Evolutionary conservation across 2,329 filamentous ascomycete species (phyloP).

Genomic region (Coniochaeta sp.): DNA sequence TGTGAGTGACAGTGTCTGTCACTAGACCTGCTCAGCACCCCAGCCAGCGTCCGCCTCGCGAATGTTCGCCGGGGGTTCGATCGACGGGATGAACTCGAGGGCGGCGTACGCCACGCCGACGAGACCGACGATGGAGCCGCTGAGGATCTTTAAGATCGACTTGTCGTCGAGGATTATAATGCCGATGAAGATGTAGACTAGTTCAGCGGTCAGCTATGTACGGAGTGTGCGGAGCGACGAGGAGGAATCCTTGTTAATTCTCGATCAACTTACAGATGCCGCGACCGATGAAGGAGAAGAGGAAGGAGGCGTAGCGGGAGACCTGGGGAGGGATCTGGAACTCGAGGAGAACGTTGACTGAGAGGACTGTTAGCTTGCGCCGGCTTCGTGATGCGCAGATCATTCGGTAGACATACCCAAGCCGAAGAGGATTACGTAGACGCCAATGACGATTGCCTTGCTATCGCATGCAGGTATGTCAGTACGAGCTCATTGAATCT

Average conservation of each 20-base stretch:
- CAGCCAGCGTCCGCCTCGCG: constrained; percentile 68
- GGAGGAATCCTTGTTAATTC: not conserved
- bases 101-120: constrained; percentile 71
- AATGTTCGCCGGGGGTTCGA: constrained; percentile 77
- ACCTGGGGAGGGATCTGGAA: constrained; percentile 93
- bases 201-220: no score
- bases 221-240: not conserved
- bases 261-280: constrained; percentile 73
- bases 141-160: constrained; percentile 60
- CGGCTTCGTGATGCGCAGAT: not conserved
- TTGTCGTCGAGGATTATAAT: constrained; percentile 66
- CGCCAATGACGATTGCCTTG: constrained; percentile 68
- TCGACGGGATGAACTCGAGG: constrained; percentile 70
- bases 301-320: constrained; percentile 89
- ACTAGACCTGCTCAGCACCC: constrained; percentile 69
- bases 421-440: constrained; percentile 89
- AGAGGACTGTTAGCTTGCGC: constrained; percentile 14
- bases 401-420: constrained; percentile 49
- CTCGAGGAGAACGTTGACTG: constrained; percentile 37
- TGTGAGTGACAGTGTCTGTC: not conserved
- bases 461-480: constrained; percentile 28
- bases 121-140: constrained; percentile 70
- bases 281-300: constrained; percentile 95
- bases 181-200: constrained; percentile 95
- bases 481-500: constrained; percentile 6